Base-by-base conservation (phyloP, 2,329 filamentous ascomycete species). In the Fusarium nygamai region DNA sequence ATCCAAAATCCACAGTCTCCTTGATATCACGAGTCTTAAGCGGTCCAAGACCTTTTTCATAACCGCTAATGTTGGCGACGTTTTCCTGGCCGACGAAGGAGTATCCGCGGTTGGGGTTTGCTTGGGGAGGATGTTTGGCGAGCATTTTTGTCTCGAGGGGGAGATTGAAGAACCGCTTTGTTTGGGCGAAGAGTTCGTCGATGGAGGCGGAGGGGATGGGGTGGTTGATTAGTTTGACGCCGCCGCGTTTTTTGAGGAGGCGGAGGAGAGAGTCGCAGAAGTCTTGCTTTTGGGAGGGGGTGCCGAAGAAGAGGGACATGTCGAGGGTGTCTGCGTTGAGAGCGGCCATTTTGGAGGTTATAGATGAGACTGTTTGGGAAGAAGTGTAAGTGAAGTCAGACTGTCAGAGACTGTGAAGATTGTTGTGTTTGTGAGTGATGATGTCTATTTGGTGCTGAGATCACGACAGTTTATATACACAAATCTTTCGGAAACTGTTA, bases 21-120 rank as follows among this genome's bases (percentile, higher is more conserved):
- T 80, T 80, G 47, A 80, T 76, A 24, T 80, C 43, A 84, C 90
- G 78, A 88, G 92, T 77, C 80, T 91, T 75, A 88, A 85, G 58
- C 81, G 89, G 67, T 87, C 92, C 80, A 89, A 31, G 88, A 22
- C 76, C 78, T 33, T 80, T 79, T 36, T 80, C 73, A 56, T 80
- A 81, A 19, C 79, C 82, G 2, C 81, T 78, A 24, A 82, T 78
- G 46, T 80, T 82, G 29, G 79, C 79, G 6, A 83, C 75, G 59
- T 82, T 83, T 71, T 83, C 82, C 50, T 78, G 80, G 56, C 78
- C 82, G 47, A 80, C 77, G 57, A 78, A 80, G 44, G 81, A 82
- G 67, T 82, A 83, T 3, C 82, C 82, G 6, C 82, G 79, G 68
- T 84, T 81, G 61, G 81, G 80, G 78, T 80, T 82, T 14, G 80